Conservation (phyloP, 345 rosid species). For the Salix caprea region DNA sequence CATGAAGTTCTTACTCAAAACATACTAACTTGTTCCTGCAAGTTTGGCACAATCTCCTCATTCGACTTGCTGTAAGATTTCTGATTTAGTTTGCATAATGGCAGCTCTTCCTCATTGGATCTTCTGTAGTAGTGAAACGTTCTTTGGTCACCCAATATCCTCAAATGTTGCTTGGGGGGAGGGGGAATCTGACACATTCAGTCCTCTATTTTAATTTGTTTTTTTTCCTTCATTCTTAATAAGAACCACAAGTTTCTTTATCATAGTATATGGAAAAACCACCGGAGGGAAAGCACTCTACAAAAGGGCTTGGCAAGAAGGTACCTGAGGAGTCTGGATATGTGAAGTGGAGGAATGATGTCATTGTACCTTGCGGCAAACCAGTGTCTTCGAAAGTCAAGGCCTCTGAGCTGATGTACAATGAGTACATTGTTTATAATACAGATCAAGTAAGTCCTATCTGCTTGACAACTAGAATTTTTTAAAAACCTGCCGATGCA, state of each 20-base stretch:
- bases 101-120: neutral
- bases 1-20: neutral
- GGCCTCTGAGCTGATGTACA: conserved; percentile 86
- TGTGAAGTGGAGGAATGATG: conserved; percentile 78
- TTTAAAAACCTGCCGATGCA: neutral
- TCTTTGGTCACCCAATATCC: neutral
- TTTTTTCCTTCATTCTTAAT: neutral
- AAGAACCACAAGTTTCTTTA: neutral
- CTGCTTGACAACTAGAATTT: neutral
- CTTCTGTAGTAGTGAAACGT: neutral
- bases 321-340: conserved; percentile 73
- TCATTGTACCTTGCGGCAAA: conserved; percentile 86
- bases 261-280: conserved; percentile 77
- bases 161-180: neutral
- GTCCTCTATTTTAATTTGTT: neutral
- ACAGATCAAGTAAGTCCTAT: conserved; percentile 67
- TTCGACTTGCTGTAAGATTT: neutral
- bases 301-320: conserved; percentile 89
- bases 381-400: conserved; percentile 63
- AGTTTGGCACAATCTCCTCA: neutral
- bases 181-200: neutral
- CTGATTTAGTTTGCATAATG: neutral
- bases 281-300: conserved; percentile 85
- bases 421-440: conserved; percentile 85
- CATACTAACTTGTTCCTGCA: neutral